Evolutionary conservation across 495 filamentous ascomycete genomes (phyloP), one percentile per base, ranked within the genome.

Genomic region (Penicillium diatomitis): DNA sequence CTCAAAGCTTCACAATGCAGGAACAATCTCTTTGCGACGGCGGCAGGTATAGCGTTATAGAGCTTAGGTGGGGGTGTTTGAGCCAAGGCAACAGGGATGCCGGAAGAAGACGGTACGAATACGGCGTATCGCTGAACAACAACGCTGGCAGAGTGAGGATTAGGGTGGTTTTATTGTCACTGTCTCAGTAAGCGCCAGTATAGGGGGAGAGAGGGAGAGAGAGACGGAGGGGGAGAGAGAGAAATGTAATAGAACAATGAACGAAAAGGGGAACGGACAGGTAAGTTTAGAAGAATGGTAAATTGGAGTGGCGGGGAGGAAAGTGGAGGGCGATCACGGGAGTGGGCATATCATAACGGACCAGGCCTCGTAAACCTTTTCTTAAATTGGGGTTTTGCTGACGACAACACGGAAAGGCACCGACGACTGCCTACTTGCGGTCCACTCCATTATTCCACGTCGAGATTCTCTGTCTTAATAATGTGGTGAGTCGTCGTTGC

Each of bases 261-360:
- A 36, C 1, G 6, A 43, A 32, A 44, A 20, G 31, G 10, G 31
- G 29, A 44, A 44, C 9, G 41, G 41, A 0, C 28, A 20, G 32
- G 29, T 42, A 40, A 20, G 20, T 20, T 7, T 32, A 30, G 40
- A 30, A 30, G 40, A 32, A 42, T 42, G 40, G 40, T 48, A 53
- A 57, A 55, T 57, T 50, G 51, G 38, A 50, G 56, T 61, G 53
- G 58, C 52, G 58, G 58, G 58, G 53, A 59, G 56, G 56, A 54
- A 60, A 57, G 61, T 60, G 61, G 59, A 58, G 50, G 55, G 52
- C 44, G 58, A 62, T 58, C 56, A 60, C 50, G 58, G 47, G 60
- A 62, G 51, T 54, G 47, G 20, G 58, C 44, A 53, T 57, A 63
- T 63, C 57, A 20, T 20, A 20, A 20, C 20, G 20, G 20, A 20